A percentile compares a stretch with the other conserved stretches of the same genome.
phyloP scores from a whole-genome alignment of 352 stramenopile species.

The Phytophthora kernoviae region DNA sequence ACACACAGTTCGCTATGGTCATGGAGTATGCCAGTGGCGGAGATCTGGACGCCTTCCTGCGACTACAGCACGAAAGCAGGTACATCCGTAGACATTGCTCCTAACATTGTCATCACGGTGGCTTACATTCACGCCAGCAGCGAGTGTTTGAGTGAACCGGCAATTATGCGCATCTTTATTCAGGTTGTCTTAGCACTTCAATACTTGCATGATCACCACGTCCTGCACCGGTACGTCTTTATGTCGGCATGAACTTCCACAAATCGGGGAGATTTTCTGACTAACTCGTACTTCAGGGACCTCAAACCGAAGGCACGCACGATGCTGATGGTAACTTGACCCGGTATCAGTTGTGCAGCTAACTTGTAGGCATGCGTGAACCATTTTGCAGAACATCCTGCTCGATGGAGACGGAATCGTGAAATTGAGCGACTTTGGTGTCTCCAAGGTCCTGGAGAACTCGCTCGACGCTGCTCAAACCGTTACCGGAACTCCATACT shows the following conservation, averaged over 20 bases:
- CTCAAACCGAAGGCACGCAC: constrained; percentile 55
- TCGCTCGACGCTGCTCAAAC: constrained; percentile 58
- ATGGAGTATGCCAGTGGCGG: constrained; percentile 80
- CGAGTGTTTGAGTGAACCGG: constrained; percentile 36
- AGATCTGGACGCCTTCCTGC: constrained; percentile 62
- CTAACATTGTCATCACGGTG: neutral
- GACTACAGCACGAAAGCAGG: constrained; percentile 22
- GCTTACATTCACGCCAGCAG: constrained; percentile 8
- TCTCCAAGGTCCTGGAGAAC: constrained; percentile 47
- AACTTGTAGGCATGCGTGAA: neutral
- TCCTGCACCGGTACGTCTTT: constrained; percentile 62
- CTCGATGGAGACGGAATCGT: constrained; percentile 58
- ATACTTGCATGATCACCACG: constrained; percentile 60
- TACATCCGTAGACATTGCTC: constrained; percentile 1
- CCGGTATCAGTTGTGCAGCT: no score
- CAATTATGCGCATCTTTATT: constrained; percentile 75
- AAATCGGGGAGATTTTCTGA: no score
- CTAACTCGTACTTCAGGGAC: constrained; percentile 31
- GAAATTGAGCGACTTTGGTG: constrained; percentile 80
- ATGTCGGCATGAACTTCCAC: neutral
- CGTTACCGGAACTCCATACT: constrained; percentile 72
- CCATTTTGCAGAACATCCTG: constrained; percentile 48
- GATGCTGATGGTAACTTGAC: no score
- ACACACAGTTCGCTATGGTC: constrained; percentile 48
- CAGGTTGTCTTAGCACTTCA: constrained; percentile 61